Conservation (phyloP, 441 rosid genomes). For the Hura crepitans region DNA sequence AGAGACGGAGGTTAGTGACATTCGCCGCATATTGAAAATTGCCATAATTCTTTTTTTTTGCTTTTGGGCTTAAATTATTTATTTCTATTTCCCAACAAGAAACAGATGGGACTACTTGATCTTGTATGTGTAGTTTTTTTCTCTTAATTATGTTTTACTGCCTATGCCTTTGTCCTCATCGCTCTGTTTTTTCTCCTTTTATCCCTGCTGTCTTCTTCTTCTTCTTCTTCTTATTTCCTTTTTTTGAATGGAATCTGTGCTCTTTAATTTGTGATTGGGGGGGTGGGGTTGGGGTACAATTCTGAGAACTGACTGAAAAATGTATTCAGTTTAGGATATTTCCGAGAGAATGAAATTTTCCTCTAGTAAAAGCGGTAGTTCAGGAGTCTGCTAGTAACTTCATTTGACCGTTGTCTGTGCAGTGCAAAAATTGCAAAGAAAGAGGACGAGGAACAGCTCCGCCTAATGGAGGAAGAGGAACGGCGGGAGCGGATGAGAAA, state of each 20-base stretch:
- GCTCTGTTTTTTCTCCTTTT: too few relatives aligned
- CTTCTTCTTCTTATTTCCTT: background rate
- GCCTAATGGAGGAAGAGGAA: slow-evolving; percentile 72
- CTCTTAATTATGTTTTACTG: background rate
- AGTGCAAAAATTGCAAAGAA: slow-evolving; percentile 69
- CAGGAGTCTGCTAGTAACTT: too few relatives aligned
- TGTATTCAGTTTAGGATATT: background rate
- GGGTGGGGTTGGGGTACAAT: too few relatives aligned
- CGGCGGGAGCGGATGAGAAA: slow-evolving; percentile 47
- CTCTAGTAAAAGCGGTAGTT: background rate
- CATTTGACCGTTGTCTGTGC: too few relatives aligned
- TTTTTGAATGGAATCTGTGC: background rate
- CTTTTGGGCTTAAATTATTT: background rate
- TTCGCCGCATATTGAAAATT: background rate
- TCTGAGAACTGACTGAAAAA: too few relatives aligned
- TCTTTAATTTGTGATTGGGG: too few relatives aligned
- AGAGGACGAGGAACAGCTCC: slow-evolving; percentile 71
- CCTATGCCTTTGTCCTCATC: too few relatives aligned
- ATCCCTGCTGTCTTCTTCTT: background rate
- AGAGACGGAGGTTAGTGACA: slow-evolving; percentile 55
- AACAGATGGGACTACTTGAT: background rate
- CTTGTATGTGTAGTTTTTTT: background rate
- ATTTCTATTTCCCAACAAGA: background rate
- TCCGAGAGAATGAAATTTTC: background rate
- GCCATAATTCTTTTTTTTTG: background rate